Percentiles rank a stretch among this genome's conserved stretches.
Evolutionary conservation across 2,329 filamentous ascomycete genomes (phyloP).

Genomic region (Cercospora sojina): DNA sequence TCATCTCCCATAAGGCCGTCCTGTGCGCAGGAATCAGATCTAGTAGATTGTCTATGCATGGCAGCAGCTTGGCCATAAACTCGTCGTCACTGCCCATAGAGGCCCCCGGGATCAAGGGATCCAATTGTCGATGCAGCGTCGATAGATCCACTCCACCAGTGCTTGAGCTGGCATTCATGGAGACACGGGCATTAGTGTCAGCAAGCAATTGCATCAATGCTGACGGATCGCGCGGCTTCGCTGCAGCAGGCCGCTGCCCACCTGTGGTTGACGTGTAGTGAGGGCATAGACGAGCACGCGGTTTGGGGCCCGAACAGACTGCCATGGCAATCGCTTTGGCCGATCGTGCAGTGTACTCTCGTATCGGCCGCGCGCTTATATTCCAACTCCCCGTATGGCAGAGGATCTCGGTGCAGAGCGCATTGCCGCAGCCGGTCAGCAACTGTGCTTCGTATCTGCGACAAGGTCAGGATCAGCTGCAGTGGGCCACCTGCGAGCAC

Average conservation of each 20-base stretch:
- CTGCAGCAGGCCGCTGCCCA: neutral
- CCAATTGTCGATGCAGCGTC: neutral
- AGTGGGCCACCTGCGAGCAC: neutral
- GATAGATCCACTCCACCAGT: neutral
- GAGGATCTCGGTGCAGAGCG: constrained; percentile 66
- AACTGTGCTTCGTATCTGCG: constrained; percentile 62
- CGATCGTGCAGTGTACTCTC: constrained; percentile 75
- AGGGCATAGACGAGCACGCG: constrained; percentile 65
- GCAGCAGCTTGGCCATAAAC: constrained; percentile 12
- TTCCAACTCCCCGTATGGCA: constrained; percentile 76
- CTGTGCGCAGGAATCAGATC: constrained; percentile 11
- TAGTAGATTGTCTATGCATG: constrained; percentile 18
- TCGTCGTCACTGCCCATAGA: neutral
- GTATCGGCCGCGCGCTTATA: constrained; percentile 61
- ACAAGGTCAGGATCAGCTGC: neutral
- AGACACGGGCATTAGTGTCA: constrained; percentile 25
- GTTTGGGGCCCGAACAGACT: constrained; percentile 72
- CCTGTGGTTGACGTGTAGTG: constrained; percentile 13
- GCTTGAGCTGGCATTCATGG: neutral
- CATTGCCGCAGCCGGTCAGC: constrained; percentile 69
- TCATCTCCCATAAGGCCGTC: constrained; percentile 18
- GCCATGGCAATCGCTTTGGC: constrained; percentile 76
- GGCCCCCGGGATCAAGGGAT: neutral
- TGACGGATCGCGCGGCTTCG: constrained; percentile 50
- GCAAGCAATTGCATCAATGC: constrained; percentile 60